phyloP scores from a whole-genome alignment of 176 grass and related monocot genomes.

The Calamus simplicifolius region DNA sequence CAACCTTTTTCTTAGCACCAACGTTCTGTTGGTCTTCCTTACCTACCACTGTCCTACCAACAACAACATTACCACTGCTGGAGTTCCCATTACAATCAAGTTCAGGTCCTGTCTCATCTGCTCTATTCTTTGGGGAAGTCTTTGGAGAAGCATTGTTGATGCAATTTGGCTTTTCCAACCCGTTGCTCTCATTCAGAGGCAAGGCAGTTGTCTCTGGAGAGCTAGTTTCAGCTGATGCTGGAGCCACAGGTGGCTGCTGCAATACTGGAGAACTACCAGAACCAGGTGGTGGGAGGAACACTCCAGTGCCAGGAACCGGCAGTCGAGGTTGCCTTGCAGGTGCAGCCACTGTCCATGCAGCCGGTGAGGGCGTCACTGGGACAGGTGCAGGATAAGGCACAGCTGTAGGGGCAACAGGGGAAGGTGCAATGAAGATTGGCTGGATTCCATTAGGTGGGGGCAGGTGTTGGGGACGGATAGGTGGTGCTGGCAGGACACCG shows the following conservation, averaged over 20 bases:
- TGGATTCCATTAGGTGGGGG: slow-evolving; percentile 11
- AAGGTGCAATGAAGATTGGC: slow-evolving; percentile 42
- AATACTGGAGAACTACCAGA: slow-evolving; percentile 32
- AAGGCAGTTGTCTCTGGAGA: slow-evolving; percentile 15
- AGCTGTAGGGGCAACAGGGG: slow-evolving; percentile 25
- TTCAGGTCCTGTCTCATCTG: background rate
- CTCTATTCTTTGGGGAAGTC: background rate
- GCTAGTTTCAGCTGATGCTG: slow-evolving; percentile 17
- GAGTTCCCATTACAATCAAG: slow-evolving; percentile 6
- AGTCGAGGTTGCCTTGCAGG: slow-evolving; percentile 36
- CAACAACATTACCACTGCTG: background rate
- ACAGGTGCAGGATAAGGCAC: slow-evolving; percentile 6
- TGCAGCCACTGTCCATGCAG: slow-evolving; percentile 43
- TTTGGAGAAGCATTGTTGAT: background rate
- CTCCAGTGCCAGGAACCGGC: slow-evolving; percentile 69
- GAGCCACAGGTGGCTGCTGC: slow-evolving; percentile 35
- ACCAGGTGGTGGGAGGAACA: slow-evolving; percentile 67
- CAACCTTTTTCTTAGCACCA: background rate
- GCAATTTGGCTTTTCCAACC: slow-evolving; percentile 11
- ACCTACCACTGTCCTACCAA: too few relatives aligned
- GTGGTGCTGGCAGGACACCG: slow-evolving; percentile 11
- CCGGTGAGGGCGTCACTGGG: background rate
- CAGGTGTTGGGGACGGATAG: background rate
- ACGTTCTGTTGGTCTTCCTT: background rate
- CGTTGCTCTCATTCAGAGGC: slow-evolving; percentile 15